Evolutionary conservation across 78 protist genomes (phyloP).

Genomic region (Dictyostelium firmibasis): DNA sequence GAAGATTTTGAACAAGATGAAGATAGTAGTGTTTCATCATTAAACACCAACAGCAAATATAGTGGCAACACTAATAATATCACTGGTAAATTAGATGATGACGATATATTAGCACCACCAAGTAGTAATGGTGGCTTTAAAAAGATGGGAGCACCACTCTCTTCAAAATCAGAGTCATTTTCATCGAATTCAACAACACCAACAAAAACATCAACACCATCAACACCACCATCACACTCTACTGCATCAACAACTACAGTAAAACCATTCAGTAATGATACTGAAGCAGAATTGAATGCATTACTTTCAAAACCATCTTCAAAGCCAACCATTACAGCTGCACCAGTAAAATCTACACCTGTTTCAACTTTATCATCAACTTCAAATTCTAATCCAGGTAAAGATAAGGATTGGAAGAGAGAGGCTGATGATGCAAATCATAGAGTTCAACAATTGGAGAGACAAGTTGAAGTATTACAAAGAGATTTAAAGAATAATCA

Average conservation of each 20-base stretch:
- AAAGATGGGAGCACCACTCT: neutral
- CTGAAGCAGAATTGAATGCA: slow-evolving; percentile 9
- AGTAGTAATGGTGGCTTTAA: neutral
- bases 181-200: neutral
- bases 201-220: neutral
- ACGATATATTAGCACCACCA: neutral
- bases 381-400: neutral
- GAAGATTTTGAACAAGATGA: slow-evolving; percentile 57
- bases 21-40: slow-evolving; percentile 6
- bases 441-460: slow-evolving; percentile 35
- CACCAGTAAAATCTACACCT: neutral
- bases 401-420: slow-evolving; percentile 5
- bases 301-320: neutral
- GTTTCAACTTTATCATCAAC: neutral
- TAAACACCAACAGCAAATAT: neutral
- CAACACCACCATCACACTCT: neutral
- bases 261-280: slow-evolving; percentile 8
- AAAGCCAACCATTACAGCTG: neutral
- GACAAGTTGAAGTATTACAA: slow-evolving; percentile 1
- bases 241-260: neutral
- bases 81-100: neutral
- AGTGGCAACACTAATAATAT: neutral
- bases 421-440: slow-evolving; percentile 14
- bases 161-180: neutral
- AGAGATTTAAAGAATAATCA: neutral